These are phyloP conservation scores for Sporothrix protearum DNA, from an alignment of 2,329 filamentous ascomycete species.

Conservation along the genomic window DNA sequence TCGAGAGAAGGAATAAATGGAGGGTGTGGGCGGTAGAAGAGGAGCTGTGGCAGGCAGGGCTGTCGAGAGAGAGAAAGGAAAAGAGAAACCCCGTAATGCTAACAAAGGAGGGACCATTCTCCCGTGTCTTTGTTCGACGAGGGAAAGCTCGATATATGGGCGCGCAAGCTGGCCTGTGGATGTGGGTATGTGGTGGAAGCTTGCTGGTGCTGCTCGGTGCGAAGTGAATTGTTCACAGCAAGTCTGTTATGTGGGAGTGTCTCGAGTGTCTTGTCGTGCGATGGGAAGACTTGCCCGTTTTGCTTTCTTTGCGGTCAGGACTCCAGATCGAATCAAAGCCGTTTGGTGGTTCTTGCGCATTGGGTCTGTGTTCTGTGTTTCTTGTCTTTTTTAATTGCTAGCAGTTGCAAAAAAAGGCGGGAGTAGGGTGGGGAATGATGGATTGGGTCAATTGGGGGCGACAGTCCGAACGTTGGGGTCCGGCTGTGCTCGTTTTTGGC, in stretches of 20 bases:
- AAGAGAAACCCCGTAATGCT: not conserved
- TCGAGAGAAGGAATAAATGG: too few relatives aligned
- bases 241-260: not conserved
- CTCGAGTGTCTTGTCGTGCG: not conserved
- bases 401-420: slow-evolving; percentile 5
- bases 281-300: too few relatives aligned
- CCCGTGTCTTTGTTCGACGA: not conserved
- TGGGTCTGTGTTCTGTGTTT: not conserved
- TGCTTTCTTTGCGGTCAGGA: not conserved
- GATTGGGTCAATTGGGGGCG: not conserved
- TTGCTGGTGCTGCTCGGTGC: not conserved
- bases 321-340: not conserved
- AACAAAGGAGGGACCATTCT: not conserved
- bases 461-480: not conserved
- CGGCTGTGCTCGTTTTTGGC: not conserved
- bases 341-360: not conserved
- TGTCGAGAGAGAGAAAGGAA: not conserved
- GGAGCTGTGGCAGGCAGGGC: too few relatives aligned
- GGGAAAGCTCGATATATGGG: not conserved
- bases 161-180: too few relatives aligned
- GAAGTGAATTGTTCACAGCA: not conserved
- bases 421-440: not conserved
- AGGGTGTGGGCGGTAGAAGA: not conserved
- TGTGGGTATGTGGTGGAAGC: not conserved
- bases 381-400: too few relatives aligned